A percentile compares a stretch with the other conserved stretches of the same genome.
These are phyloP conservation scores for Aquilaria agallochum DNA, from an alignment of 441 rosid species.

Conservation along the genomic window DNA sequence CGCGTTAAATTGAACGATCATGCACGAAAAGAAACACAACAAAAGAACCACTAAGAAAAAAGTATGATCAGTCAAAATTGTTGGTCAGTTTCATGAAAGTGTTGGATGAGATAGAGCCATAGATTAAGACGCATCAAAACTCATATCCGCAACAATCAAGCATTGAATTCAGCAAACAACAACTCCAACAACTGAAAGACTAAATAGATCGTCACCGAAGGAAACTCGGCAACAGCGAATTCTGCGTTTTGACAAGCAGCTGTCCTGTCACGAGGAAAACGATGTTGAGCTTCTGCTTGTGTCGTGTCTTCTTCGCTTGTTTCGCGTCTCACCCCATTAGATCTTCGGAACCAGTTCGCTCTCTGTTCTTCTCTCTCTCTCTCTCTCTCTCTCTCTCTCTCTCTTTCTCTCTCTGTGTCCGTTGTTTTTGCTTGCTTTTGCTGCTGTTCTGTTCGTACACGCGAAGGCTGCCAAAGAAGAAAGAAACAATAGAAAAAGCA, in stretches of 20 bases:
- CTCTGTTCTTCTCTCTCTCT: slow-evolving; percentile 1
- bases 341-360: slow-evolving; percentile 12
- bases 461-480: slow-evolving; percentile 13
- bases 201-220: slow-evolving; percentile 16
- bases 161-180: slow-evolving; percentile 4
- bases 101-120: background rate
- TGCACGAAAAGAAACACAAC: background rate
- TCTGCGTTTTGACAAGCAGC: slow-evolving; percentile 9
- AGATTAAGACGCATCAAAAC: background rate
- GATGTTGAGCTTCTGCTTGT: background rate
- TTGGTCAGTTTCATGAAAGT: background rate
- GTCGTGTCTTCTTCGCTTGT: slow-evolving; percentile 9
- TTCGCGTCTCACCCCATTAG: slow-evolving; percentile 29
- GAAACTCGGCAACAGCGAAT: background rate
- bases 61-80: slow-evolving; percentile 12
- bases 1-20: background rate
- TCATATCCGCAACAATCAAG: background rate
- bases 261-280: slow-evolving; percentile 4
- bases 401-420: background rate
- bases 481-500: background rate
- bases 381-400: background rate
- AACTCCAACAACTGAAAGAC: background rate
- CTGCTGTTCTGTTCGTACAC: slow-evolving; percentile 11
- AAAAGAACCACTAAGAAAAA: slow-evolving; percentile 1
- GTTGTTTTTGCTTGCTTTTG: slow-evolving; percentile 21